A percentile compares a stretch with the other conserved stretches of the same genome.
Conservation (phyloP, 805 yeast genomes). For the Candida succiphila region DNA sequence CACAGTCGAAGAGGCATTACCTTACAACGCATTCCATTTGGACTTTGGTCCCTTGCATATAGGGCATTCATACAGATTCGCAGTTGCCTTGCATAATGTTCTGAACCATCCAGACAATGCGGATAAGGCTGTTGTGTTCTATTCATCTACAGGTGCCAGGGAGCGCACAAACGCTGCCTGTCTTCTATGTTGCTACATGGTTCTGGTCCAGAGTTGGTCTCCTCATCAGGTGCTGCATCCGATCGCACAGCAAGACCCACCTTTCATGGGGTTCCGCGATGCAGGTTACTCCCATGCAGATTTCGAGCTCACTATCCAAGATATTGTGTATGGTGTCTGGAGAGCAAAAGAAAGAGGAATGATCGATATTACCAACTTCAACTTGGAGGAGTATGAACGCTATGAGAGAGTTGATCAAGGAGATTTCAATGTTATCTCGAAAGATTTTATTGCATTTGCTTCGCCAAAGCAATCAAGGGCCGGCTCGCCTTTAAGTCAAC, state of each 20-base stretch:
- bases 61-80: constrained; percentile 90
- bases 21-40: constrained; percentile 89
- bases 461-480: constrained; percentile 72
- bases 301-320: constrained; percentile 88
- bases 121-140: constrained; percentile 84
- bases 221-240: constrained; percentile 98
- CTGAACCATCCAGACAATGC: constrained; percentile 77
- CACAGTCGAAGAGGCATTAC: constrained; percentile 86
- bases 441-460: constrained; percentile 95
- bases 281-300: constrained; percentile 97
- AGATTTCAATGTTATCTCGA: constrained; percentile 84
- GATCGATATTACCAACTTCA: constrained; percentile 77
- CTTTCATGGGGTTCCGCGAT: constrained; percentile 90
- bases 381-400: constrained; percentile 87
- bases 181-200: constrained; percentile 87
- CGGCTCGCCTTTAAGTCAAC: constrained; percentile 51
- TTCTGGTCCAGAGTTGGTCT: constrained; percentile 92
- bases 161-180: constrained; percentile 93
- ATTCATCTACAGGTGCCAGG: constrained; percentile 72
- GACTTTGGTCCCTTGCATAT: constrained; percentile 96
- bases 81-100: constrained; percentile 86
- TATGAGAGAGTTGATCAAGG: constrained; percentile 96
- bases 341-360: constrained; percentile 89
- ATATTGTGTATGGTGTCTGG: constrained; percentile 94
- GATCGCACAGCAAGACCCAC: constrained; percentile 82